Evolutionary conservation across 1,284 basidiomycete genomes (phyloP).

Genomic region (Apiotrichum veenhuisii): DNA sequence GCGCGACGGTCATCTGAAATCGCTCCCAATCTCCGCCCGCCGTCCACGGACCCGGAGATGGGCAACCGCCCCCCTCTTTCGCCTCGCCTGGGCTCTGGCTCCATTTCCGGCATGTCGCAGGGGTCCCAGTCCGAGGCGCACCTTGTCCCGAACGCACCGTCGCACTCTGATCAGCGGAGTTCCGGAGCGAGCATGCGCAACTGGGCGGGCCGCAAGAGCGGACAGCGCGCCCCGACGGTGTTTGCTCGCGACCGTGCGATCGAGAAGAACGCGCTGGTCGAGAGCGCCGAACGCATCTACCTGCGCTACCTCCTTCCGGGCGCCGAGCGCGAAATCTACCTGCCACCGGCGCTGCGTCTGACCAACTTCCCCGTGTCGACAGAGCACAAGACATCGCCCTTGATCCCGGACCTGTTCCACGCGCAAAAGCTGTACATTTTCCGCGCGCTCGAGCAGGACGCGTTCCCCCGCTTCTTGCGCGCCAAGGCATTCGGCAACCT

Average conservation of each 20-base stretch:
- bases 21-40: constrained; percentile 28
- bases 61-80: not conserved
- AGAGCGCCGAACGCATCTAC: constrained; percentile 92
- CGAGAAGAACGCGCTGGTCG: constrained; percentile 80
- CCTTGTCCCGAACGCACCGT: not conserved
- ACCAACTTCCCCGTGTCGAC: constrained; percentile 53
- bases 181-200: constrained; percentile 8
- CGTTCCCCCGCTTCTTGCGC: constrained; percentile 92
- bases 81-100: not conserved
- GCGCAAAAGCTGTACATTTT: constrained; percentile 96
- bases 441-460: constrained; percentile 93
- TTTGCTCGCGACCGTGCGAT: constrained; percentile 89
- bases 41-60: not conserved
- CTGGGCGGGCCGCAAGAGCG: constrained; percentile 49
- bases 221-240: constrained; percentile 64
- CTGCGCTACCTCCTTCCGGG: constrained; percentile 75
- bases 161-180: not conserved
- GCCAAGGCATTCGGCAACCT: constrained; percentile 96
- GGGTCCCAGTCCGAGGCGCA: not conserved
- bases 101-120: not conserved
- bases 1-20: constrained; percentile 18
- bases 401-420: constrained; percentile 96
- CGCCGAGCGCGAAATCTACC: constrained; percentile 79
- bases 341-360: constrained; percentile 59
- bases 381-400: constrained; percentile 73